Evolutionary conservation across 305 asterid species (phyloP).

Genomic region (Fraxinus velutina): DNA sequence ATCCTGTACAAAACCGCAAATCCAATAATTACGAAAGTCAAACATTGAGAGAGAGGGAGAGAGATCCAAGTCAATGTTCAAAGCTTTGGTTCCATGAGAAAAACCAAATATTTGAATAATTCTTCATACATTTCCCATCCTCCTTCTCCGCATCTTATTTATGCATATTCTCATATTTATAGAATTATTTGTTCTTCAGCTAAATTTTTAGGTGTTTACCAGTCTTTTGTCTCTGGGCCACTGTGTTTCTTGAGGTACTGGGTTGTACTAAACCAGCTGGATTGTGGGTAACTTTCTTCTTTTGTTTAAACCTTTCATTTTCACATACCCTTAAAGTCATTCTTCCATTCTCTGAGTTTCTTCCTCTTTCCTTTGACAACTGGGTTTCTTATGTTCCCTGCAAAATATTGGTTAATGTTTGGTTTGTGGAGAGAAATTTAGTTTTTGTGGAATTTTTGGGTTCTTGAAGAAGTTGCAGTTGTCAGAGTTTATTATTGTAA

Average conservation of each 20-base stretch:
- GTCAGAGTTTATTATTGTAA: not conserved
- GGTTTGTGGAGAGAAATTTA: constrained; percentile 29
- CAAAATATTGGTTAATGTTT: constrained; percentile 27
- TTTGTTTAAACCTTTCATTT: constrained; percentile 3
- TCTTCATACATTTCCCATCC: constrained; percentile 6
- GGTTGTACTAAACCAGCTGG: constrained; percentile 21
- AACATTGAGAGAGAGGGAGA: constrained; percentile 27
- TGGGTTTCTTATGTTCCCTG: constrained; percentile 35
- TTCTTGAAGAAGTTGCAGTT: constrained; percentile 22
- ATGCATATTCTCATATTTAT: constrained; percentile 5
- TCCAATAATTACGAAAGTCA: constrained; percentile 41
- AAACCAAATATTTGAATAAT: constrained; percentile 42
- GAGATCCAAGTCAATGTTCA: constrained; percentile 62
- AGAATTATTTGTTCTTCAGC: constrained; percentile 23
- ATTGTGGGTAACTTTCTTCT: constrained; percentile 2
- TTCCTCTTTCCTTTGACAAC: constrained; percentile 26
- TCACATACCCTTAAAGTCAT: constrained; percentile 10
- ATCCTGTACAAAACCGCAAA: constrained; percentile 32
- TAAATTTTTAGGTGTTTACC: constrained; percentile 13
- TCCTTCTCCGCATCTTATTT: constrained; percentile 18
- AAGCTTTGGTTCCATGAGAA: constrained; percentile 39
- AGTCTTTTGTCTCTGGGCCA: constrained; percentile 21
- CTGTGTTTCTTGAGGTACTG: constrained; percentile 21
- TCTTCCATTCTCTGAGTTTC: constrained; percentile 25
- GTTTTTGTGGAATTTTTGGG: constrained; percentile 25